Conservation (phyloP, 1,284 basidiomycete species). For the Irpex rosettiformis region DNA sequence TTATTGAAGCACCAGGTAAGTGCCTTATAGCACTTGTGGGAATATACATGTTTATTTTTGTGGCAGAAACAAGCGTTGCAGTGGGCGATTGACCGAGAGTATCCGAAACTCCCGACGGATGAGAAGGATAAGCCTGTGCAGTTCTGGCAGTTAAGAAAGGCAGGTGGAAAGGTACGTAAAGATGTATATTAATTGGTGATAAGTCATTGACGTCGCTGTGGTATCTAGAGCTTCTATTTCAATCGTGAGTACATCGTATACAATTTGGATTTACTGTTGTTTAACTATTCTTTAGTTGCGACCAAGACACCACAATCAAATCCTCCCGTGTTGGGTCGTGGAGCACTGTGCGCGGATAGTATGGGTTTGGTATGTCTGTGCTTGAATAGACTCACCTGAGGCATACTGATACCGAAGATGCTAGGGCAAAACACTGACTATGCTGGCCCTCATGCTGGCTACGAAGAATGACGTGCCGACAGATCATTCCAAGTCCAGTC, state of each 20-base stretch:
- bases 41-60: conserved; percentile 2
- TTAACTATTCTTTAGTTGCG: conserved; percentile 46
- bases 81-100: conserved; percentile 79
- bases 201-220: neutral
- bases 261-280: neutral
- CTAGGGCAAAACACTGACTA: conserved; percentile 85
- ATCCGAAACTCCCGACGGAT: conserved; percentile 64
- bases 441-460: conserved; percentile 72
- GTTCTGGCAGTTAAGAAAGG: conserved; percentile 76
- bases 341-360: conserved; percentile 84
- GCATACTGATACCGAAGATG: conserved; percentile 11
- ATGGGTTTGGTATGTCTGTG: conserved; percentile 63
- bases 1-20: conserved; percentile 76
- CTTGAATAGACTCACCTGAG: neutral
- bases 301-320: conserved; percentile 73
- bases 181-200: neutral
- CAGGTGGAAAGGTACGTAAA: conserved; percentile 44
- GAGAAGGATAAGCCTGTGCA: conserved; percentile 75
- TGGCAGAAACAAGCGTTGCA: conserved; percentile 66
- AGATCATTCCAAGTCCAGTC: conserved; percentile 61
- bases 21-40: conserved; percentile 14
- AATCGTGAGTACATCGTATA: conserved; percentile 46
- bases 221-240: conserved; percentile 54
- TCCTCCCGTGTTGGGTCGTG: conserved; percentile 69
- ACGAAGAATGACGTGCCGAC: conserved; percentile 62